Evolutionary conservation across 2,329 filamentous ascomycete species (phyloP), one percentile per base, ranked within the genome.

Genomic region (Tolypocladium nubicola): DNA sequence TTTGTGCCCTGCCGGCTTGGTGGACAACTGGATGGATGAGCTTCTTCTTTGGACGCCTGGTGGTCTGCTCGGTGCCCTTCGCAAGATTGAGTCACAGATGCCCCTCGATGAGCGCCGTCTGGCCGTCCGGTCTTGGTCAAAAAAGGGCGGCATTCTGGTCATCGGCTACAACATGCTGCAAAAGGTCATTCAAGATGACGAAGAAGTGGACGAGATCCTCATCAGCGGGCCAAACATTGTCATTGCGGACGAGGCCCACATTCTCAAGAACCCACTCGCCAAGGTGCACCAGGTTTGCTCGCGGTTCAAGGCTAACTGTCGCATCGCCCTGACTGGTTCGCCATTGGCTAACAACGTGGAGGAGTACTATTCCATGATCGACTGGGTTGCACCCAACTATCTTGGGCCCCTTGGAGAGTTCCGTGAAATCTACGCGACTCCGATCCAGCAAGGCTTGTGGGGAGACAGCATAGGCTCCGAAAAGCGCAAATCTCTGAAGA

Each of bases 361-460:
- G 35, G 92, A 97, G 64, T 96, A 96, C 66, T 90, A 86, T 66
- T 75, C 85, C n/a, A 89, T 96, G 83, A 87, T 96, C 58, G 82
- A 92, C 61, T 96, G 90, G 90, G 84, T 94, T 54, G 86, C 89
- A 1, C 88, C 89, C 0, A 83, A 83, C 30, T 96, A 89, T 67
- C 77, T 96, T 3, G 90, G 90, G 0, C 78, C 81, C 4, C 71
- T 79, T 11, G 65, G 71, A 0, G 86, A 92, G 65, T 97, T 97
- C 68, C 79, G 77, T 23, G 68, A 76, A 0, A 80, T 85, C n/a
- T 96, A 87, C 66, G 80, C 84, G 6, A 79, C 78, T 3, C 89
- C 89, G 0, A 96, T 97, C 61, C 77, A 86, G 56, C 73, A 80
- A 13, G 92, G 92, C 1, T 77, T 92, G 1, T 87, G 82, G 58